These are phyloP conservation scores for Paxillus ammoniavirescens DNA, from an alignment of 768 basidiomycete genomes.

Conservation along the genomic window DNA sequence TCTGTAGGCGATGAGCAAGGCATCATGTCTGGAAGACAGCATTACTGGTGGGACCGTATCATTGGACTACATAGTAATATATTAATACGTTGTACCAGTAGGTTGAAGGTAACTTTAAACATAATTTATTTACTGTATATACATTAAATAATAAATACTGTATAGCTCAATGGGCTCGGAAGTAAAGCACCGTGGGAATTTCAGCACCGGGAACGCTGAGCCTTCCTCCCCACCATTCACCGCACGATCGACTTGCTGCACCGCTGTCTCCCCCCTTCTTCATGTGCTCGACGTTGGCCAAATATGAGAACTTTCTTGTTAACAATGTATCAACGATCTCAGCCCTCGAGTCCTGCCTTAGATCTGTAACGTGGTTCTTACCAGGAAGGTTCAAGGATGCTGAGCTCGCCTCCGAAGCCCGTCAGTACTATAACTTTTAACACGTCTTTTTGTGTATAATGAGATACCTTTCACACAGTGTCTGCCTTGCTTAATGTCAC, in stretches of 20 bases:
- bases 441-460: constrained; percentile 17
- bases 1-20: no score
- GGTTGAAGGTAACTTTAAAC: no score
- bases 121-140: no score
- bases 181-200: constrained; percentile 2
- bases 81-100: no score
- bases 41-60: no score
- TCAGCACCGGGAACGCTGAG: not conserved
- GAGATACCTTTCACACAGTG: constrained; percentile 46
- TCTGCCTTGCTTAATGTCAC: constrained; percentile 84
- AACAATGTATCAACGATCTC: constrained; percentile 84
- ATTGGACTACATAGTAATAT: no score
- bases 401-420: constrained; percentile 89
- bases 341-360: constrained; percentile 82
- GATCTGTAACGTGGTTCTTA: constrained; percentile 92
- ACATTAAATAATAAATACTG: not conserved
- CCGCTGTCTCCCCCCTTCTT: not conserved
- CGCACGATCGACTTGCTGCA: not conserved
- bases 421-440: constrained; percentile 51
- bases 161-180: not conserved
- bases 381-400: constrained; percentile 98
- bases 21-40: no score
- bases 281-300: constrained; percentile 65
- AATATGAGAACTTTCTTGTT: constrained; percentile 81
- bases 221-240: not conserved